Conservation (phyloP, 2,329 filamentous ascomycete genomes). For the Clonostachys solani region DNA sequence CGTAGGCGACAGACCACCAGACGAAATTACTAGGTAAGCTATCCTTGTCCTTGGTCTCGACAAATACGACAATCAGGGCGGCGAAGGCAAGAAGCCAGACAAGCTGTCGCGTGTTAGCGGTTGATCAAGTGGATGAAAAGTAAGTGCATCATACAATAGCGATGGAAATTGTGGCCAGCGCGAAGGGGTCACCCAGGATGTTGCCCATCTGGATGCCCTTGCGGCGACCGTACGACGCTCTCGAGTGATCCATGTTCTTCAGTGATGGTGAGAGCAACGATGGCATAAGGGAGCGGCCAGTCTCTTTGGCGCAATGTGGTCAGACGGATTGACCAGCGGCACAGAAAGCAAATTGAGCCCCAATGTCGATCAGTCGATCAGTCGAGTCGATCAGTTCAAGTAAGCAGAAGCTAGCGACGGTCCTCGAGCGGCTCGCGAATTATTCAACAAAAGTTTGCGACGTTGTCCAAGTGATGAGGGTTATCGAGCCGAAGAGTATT, state of each 20-base stretch:
- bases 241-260: conserved; percentile 74
- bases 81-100: conserved; percentile 95
- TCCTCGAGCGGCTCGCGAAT: too few species aligned
- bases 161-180: conserved; percentile 90
- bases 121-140: not conserved
- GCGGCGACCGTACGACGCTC: conserved; percentile 49
- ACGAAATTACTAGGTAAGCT: conserved; percentile 73
- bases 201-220: conserved; percentile 74
- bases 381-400: too few species aligned
- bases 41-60: conserved; percentile 34
- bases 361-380: too few species aligned
- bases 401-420: too few species aligned
- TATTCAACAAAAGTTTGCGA: too few species aligned
- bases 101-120: conserved; percentile 52
- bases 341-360: too few species aligned
- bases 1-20: conserved; percentile 89
- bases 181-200: conserved; percentile 94
- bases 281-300: not conserved
- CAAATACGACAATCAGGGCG: conserved; percentile 70
- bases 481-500: too few species aligned
- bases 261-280: conserved; percentile 62
- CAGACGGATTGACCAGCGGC: too few species aligned
- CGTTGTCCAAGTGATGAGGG: too few species aligned
- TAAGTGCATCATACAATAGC: conserved; percentile 62
- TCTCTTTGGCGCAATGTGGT: too few species aligned